These are phyloP conservation scores for Hymenotorrendiella dingleyae DNA, from an alignment of 2,329 filamentous ascomycete genomes.

Conservation along the genomic window DNA sequence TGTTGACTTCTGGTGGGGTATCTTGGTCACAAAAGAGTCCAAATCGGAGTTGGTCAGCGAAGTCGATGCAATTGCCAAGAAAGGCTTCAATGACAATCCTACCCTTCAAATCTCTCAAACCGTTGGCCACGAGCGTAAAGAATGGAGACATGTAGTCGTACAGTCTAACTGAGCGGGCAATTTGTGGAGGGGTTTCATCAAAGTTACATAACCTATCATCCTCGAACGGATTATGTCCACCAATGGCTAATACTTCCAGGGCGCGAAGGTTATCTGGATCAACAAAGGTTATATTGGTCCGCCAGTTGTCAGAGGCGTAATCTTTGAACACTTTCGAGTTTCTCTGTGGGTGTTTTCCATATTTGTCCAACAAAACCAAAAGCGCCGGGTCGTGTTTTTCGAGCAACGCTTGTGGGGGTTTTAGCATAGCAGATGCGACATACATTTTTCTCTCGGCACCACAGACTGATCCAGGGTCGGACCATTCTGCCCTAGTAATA, in stretches of 20 bases:
- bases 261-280: conserved; percentile 4
- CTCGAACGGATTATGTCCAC: conserved; percentile 9
- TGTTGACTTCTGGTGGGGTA: not conserved
- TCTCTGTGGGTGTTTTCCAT: not conserved
- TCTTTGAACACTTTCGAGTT: conserved; percentile 4
- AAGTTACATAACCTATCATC: too few species aligned
- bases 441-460: conserved; percentile 6
- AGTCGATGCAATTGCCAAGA: conserved; percentile 12
- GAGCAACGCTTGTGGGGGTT: conserved; percentile 5
- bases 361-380: conserved; percentile 7
- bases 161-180: conserved; percentile 2
- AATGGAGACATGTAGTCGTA: conserved; percentile 15
- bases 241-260: not conserved
- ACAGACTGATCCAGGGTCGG: not conserved
- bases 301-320: conserved; percentile 6
- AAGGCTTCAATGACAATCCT: conserved; percentile 13
- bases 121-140: conserved; percentile 9
- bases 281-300: conserved; percentile 7
- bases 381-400: conserved; percentile 5
- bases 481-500: not conserved
- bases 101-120: conserved; percentile 9
- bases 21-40: conserved; percentile 1
- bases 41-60: conserved; percentile 16
- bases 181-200: too few species aligned
- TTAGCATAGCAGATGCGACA: conserved; percentile 5